Evolutionary conservation across 768 basidiomycete genomes (phyloP), one percentile per base, ranked within the genome.

Genomic region (Mycena latifolia): DNA sequence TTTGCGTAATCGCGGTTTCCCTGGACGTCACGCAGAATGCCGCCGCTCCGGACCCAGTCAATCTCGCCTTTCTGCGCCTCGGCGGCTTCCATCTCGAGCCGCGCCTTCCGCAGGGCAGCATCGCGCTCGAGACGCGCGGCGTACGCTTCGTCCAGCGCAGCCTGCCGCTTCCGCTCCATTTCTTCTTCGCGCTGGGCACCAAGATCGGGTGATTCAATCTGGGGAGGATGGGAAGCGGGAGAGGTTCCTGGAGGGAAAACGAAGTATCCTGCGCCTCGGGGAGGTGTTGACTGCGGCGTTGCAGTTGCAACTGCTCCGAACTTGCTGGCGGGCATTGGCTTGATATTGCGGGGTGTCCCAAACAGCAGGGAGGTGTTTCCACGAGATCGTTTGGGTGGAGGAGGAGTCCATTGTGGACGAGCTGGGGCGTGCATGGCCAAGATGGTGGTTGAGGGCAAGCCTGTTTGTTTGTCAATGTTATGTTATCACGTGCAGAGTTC

Each of bases 31-130:
- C 87, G 81, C 31, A 90, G 78, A 24, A 86, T 73, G 2, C 88
- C 87, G 27, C 89, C 89, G 12, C 81, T 83, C 12, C 85, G 81
- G 2, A 90, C 88, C 86, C 88, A 90, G 17, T 83, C 84, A 56
- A 86, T 80, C 72, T 89, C 89, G 29, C 84, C 85, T 48, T 74
- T 75, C n/a, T 79, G 76, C 15, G 81, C 81, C 50, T 85, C 82
- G n/a, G 70, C 78, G 11, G 74, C 79, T 59, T 85, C 83, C 9
- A 65, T 47, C n/a, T 69, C 75, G 15, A 76, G 69, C 15, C 72
- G 69, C 31, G 59, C 54, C 62, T 70, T 66, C 72, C 58, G 73
- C 60, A 28, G 28, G 1, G 59, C 66, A 4, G 35, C 66, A 27
- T 68, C 66, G 53, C 65, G 65, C 33, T 55, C 25, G 10, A 56